Evolutionary conservation across 2,329 filamentous ascomycete species (phyloP), one percentile per base, ranked within the genome.

Genomic region (Karstenula rhodostoma): DNA sequence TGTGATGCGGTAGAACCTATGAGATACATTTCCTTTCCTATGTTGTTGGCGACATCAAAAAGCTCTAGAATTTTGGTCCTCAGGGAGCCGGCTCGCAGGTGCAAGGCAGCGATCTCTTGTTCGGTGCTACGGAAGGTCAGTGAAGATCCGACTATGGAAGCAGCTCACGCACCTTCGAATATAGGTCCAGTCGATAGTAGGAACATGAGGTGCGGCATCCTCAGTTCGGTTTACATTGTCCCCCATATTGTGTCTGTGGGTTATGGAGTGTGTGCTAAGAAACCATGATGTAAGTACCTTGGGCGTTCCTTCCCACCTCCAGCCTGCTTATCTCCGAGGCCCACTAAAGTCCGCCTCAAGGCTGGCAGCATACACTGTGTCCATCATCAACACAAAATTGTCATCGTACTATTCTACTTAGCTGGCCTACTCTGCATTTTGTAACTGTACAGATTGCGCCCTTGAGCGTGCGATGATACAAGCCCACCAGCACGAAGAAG

Each of bases 21-120:
- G 8, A 25, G n/a, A 10, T 17, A 15, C 1, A 44, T 37, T n/a
- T 35, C 42, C 3, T 13, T 12, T 12, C 42, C 40, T 1, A 55
- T n/a, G 7, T 25, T 46, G 52, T 55, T 46, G 46, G 42, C 52
- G n/a, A n/a, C 12, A 25, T 55, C 52, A 15, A 44, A 43, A 2
- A 55, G 42, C n/a, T 47, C 52, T 3, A 55, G 19, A 4, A 55
- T 8, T 9, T 46, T 35, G 4, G 52, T 46, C 25, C 42, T 46
- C 13, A 55, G n/a, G 6, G 40, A 25, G 29, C 32, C 29, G 42
- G 25, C 15, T 6, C 44, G 12, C 17, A 46, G 27, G 9, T 46
- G 27, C 3, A 47, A 42, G 5, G 40, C 22, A 33, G 27, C 19
- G n/a, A 55, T 55, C 10, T 37, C 42, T 25, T 35, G 17, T 17